phyloP scores from a whole-genome alignment of 768 basidiomycete genomes.

The Cystobasidiopsis lactophilus region DNA sequence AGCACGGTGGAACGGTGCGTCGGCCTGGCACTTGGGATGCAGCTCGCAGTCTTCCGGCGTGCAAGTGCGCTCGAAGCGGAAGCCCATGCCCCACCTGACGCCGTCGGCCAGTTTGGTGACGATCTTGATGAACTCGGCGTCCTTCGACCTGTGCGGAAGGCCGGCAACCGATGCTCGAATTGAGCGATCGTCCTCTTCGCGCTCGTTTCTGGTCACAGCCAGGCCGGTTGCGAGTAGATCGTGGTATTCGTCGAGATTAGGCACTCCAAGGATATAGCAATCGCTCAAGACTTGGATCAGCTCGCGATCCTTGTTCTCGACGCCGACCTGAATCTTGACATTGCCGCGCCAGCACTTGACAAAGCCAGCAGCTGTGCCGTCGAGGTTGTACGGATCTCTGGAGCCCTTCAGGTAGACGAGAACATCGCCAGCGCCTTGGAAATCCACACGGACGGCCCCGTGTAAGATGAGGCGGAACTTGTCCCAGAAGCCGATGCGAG shows the following conservation, averaged over 20 bases:
- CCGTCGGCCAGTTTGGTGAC: conserved; percentile 68
- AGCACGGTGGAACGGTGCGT: conserved; percentile 45
- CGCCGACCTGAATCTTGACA: conserved; percentile 46
- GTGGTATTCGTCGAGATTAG: conserved; percentile 27
- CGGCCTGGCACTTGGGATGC: conserved; percentile 3
- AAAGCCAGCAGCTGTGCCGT: conserved; percentile 60
- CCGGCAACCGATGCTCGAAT: conserved; percentile 7
- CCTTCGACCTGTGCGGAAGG: conserved; percentile 1
- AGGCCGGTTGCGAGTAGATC: conserved; percentile 23
- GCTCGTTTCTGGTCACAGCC: background rate
- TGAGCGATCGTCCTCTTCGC: conserved; percentile 10
- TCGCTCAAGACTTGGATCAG: conserved; percentile 63
- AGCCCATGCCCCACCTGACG: conserved; percentile 65
- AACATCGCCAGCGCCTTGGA: conserved; percentile 38
- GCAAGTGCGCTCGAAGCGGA: conserved; percentile 63
- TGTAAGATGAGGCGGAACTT: conserved; percentile 72
- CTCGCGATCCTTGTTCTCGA: conserved; percentile 48
- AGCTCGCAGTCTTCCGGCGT: conserved; percentile 35
- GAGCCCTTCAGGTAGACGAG: conserved; percentile 73
- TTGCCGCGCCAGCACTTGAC: conserved; percentile 61
- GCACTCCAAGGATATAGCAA: conserved; percentile 58
- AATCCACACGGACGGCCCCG: conserved; percentile 49
- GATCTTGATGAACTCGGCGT: conserved; percentile 35
- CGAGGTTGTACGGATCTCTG: conserved; percentile 52
- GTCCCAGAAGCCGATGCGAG: conserved; percentile 81